Evolutionary conservation across 352 stramenopile species (phyloP), one percentile per base, ranked within the genome.

Genomic region (Phytophthora fragariaefolia): DNA sequence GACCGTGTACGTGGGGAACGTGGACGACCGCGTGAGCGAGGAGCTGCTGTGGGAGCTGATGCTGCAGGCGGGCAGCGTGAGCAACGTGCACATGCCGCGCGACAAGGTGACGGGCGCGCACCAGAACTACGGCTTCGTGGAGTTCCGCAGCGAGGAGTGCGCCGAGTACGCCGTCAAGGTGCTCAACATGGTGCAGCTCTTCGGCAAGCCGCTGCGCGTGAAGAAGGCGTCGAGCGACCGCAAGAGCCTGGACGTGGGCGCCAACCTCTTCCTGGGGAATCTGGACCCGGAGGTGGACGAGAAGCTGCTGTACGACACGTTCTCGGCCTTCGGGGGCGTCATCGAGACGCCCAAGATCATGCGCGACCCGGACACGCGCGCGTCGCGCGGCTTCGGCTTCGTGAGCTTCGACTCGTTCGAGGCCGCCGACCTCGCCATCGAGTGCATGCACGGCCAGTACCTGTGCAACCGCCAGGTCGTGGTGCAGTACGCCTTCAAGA

Each of bases 151-250:
- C 34, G 93, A 98, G 57, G 87, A 98, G 50, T 98, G 99, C 76
- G 97, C 97, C 40, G 98, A 99, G 51, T 99, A 99, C 77, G 97
- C 96, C 9, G 97, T 99, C 53, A 98, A 98, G 63, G 92, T 99
- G n/a, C 83, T 99, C 63, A 99, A 98, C 80, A 99, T 99, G 96
- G 88, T 99, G 38, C 98, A 99, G 77, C 75, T 99, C n/a, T 99
- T 95, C 76, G 94, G 95, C 23, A 92, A 97, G 54, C 94, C 97
- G 3, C 80, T 99, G 32, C 86, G 95, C 20, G 96, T 99, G 10
- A 98, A 97, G 71, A 99, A 99, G 75, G 93, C 92, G 17, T 96
- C 85, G 22, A 89, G 98, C 61, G 97, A 99, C 76, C 94, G 93
- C 70, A 98, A 99, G 70, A 94, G 79, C 30, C 74, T 98, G 34